phyloP scores from a whole-genome alignment of 192 early-diverging fungal genomes.

The Podila horticola region DNA sequence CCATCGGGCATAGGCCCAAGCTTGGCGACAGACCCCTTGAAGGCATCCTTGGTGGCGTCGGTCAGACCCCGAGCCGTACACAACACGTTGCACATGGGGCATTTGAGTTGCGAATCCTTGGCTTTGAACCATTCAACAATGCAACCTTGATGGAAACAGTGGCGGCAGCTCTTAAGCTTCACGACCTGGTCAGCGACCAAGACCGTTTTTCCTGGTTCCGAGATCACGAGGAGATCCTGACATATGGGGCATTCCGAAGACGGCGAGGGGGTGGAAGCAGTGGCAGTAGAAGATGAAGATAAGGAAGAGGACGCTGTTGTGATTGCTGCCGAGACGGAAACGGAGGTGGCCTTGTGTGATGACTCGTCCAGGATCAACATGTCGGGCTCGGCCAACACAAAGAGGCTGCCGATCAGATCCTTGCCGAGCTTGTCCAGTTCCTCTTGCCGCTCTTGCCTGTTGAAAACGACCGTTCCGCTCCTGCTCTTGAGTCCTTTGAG shows the following conservation, averaged over 20 bases:
- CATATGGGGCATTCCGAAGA: conserved; percentile 34
- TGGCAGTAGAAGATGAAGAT: not conserved
- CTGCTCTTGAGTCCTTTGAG: conserved; percentile 21
- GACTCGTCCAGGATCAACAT: conserved; percentile 25
- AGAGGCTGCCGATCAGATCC: conserved; percentile 16
- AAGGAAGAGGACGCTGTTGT: not conserved
- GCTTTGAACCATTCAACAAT: conserved; percentile 30
- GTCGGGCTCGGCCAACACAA: conserved; percentile 13
- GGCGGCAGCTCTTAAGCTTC: conserved; percentile 41
- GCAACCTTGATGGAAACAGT: conserved; percentile 35
- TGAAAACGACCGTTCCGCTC: conserved; percentile 21
- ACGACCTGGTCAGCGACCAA: conserved; percentile 11
- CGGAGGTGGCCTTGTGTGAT: not conserved
- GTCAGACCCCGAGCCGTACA: conserved; percentile 15
- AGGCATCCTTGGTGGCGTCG: conserved; percentile 10
- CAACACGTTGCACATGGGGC: conserved; percentile 39
- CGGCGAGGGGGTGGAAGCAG: not conserved
- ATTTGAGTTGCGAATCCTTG: conserved; percentile 30
- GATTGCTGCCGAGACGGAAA: too few relatives aligned
- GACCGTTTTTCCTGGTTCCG: not conserved
- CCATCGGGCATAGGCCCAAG: conserved; percentile 52
- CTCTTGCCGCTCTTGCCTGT: conserved; percentile 23
- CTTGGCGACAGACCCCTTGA: conserved; percentile 13
- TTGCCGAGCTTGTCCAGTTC: conserved; percentile 21
- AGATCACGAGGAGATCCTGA: conserved; percentile 13